These are phyloP conservation scores for Funneliformis geosporum DNA, from an alignment of 192 early-diverging fungal species.

Conservation along the genomic window DNA sequence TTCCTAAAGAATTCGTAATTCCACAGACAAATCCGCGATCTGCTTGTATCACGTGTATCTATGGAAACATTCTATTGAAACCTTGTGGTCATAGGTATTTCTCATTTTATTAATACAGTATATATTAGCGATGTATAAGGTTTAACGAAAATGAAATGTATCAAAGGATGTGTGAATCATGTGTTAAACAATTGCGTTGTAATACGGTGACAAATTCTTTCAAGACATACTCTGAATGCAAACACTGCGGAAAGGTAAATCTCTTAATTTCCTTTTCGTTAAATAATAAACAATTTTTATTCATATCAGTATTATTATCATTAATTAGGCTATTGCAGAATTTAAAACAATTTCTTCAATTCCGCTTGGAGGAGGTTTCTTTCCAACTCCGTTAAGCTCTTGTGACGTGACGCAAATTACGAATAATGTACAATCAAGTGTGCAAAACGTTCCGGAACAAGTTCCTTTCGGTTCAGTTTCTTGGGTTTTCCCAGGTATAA, in stretches of 20 bases:
- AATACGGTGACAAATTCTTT: conserved; percentile 19
- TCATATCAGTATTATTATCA: not conserved
- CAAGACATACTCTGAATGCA: conserved; percentile 27
- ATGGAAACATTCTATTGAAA: conserved; percentile 21
- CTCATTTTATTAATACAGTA: too few relatives aligned
- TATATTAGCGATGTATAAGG: too few relatives aligned
- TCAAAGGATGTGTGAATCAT: conserved; percentile 27
- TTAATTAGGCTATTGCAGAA: conserved; percentile 6
- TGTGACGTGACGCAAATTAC: not conserved
- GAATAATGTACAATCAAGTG: not conserved
- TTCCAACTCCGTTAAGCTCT: not conserved
- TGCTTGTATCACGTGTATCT: conserved; percentile 8
- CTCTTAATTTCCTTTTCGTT: too few relatives aligned
- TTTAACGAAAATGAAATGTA: not conserved
- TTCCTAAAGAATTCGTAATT: not conserved
- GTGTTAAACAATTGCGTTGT: conserved; percentile 17
- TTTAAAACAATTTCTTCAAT: conserved; percentile 3
- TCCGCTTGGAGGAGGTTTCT: not conserved
- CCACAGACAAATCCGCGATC: not conserved
- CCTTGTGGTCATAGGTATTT: conserved; percentile 30
- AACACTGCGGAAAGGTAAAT: conserved; percentile 13
- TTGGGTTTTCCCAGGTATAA: conserved; percentile 6
- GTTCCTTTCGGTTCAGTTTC: not conserved
- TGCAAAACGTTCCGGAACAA: not conserved
- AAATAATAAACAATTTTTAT: not conserved